A percentile compares a stretch with the other conserved stretches of the same genome.
These are phyloP conservation scores for Musa beccarii DNA, from an alignment of 176 grass and related monocot species.

Conservation along the genomic window DNA sequence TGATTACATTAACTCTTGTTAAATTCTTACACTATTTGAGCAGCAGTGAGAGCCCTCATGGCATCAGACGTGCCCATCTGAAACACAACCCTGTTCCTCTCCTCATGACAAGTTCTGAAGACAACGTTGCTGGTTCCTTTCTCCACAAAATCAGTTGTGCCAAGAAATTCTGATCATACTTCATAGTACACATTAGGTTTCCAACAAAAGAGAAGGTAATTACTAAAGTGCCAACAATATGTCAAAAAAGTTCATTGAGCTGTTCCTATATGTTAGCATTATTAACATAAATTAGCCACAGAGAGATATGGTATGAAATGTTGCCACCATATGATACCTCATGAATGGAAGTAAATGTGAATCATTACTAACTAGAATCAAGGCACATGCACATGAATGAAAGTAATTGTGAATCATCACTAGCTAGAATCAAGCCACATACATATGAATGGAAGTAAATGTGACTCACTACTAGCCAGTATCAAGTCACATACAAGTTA, in stretches of 20 bases:
- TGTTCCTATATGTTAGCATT: neutral
- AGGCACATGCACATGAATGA: no score
- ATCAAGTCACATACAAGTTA: no score
- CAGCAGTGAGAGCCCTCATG: constrained; percentile 77
- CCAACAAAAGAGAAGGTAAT: neutral
- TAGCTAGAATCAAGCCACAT: no score
- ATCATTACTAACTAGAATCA: no score
- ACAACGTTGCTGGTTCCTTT: constrained; percentile 75
- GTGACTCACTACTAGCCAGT: no score
- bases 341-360: no score
- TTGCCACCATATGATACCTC: no score
- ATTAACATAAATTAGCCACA: no score
- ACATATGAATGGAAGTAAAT: no score
- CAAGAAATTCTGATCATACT: constrained; percentile 46
- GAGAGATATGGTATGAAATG: no score
- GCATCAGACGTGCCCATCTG: constrained; percentile 95
- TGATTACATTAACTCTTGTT: neutral
- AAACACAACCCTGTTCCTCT: constrained; percentile 76
- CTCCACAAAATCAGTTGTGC: constrained; percentile 86
- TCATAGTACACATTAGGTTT: neutral
- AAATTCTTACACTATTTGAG: constrained; percentile 71
- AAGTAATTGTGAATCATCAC: no score
- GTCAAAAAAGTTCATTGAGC: neutral
- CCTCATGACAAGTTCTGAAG: constrained; percentile 77
- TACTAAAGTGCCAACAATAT: neutral